A percentile compares a stretch with the other conserved stretches of the same genome.
phyloP scores from a whole-genome alignment of 106 monocot genomes.

The Dendrobium nobile region DNA sequence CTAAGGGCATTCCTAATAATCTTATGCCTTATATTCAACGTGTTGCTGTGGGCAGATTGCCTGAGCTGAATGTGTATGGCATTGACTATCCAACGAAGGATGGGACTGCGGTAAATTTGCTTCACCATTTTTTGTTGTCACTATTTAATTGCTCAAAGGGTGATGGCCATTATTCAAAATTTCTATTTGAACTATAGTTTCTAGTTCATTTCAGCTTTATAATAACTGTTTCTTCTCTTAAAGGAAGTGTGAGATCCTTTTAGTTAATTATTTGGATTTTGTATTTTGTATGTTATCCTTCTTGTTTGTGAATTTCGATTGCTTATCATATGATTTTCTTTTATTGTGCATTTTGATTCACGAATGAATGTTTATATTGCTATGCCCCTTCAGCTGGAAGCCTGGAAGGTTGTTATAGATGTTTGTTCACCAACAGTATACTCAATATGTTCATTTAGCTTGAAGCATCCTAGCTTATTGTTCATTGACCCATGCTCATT shows the following conservation, averaged over 20 bases:
- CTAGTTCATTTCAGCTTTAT: background rate
- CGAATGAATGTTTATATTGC: background rate
- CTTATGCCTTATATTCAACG: slow-evolving; percentile 87
- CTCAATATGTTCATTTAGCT: no score
- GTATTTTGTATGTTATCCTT: background rate
- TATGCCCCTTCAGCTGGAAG: background rate
- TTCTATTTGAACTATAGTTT: background rate
- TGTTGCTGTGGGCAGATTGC: slow-evolving; percentile 70
- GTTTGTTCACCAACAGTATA: background rate
- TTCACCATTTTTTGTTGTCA: background rate
- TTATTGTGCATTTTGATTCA: background rate
- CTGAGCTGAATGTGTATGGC: slow-evolving; percentile 77
- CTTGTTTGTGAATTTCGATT: background rate
- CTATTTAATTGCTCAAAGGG: background rate
- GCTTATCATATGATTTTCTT: background rate
- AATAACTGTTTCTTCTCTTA: no score
- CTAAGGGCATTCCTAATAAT: slow-evolving; percentile 82
- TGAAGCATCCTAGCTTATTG: no score
- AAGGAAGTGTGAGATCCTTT: no score
- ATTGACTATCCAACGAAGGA: slow-evolving; percentile 81
- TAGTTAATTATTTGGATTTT: background rate
- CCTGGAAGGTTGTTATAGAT: background rate
- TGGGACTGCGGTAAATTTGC: slow-evolving; percentile 66
- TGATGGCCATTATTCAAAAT: background rate
- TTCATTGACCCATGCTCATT: no score